Evolutionary conservation across 176 grass and related monocot species (phyloP), one percentile per base, ranked within the genome.

Genomic region (Oryza coarctata): DNA sequence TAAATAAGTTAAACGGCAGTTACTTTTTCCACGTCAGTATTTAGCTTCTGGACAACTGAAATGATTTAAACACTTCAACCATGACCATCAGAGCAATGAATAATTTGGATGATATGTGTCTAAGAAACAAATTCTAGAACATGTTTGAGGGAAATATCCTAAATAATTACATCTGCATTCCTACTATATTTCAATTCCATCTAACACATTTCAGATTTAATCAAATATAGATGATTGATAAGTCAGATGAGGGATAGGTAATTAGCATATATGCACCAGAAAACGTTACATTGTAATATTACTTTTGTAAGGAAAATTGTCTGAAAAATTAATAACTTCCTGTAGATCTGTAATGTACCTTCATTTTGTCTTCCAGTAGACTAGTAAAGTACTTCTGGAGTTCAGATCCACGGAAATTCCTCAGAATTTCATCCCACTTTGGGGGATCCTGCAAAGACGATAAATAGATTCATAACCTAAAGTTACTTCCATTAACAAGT

Each of bases 371-470:
- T 83, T 91, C 90, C 74, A 93, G 63, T 66, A 97, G 75, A 35
- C 58, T 74, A 61, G 81, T 97, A 29, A 97, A 97, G 49, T 97
- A 97, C 77, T 93, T 93, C 45, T 91, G 90, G 77, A 97, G 90
- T 76, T 93, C 91, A 69, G 86, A 89, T 76, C 94, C 94, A 73
- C 88, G 81, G 65, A 97, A 97, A 61, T 91, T 82, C 71, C 73
- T 97, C 65, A 97, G 73, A 76, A 97, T 93, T 79, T 97, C 88
- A 69, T 97, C 86, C 91, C 84, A 93, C 73, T 87, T 87, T 60
- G 94, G 91, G 22, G 86, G 86, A 65, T 97, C 90, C 91, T 97
- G 70, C 28, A 91, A 88, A 76, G 3, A 33, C 73, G 32, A n/a
- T 52, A 64, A 85, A 83, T 30, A 74, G 76, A 30, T 49, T 36